Evolutionary conservation across 257 asterid species (phyloP), one percentile per base, ranked within the genome.

Genomic region (Striga asiatica): DNA sequence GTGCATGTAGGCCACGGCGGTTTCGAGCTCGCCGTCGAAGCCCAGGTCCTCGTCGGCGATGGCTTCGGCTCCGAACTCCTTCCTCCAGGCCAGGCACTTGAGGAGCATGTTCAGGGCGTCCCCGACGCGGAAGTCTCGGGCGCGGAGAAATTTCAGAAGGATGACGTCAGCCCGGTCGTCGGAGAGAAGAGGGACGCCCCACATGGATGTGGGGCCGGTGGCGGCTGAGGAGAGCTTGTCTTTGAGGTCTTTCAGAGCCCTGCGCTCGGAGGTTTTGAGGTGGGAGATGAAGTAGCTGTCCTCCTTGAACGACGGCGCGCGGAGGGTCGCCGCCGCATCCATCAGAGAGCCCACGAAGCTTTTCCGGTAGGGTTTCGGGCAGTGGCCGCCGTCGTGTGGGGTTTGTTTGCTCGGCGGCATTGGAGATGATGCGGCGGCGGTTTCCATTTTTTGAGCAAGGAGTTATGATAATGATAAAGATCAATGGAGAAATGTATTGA

Each of bases 11-110:
- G 97, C 95, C 24, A 88, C 95, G 2, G 69, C 74, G 0, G 86
- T 91, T 28, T 84, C 95, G 4, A 88, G 83, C 58, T 88, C 98
- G 66, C 84, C 79, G 66, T 88, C 79, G 32, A 91, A 79, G n/a
- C 89, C 97, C 58, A 83, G 43, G 0, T 78, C 94, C 64, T 88
- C 91, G 12, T 84, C 96, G 74, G 74, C 50, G 19, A 91, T 48
- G 58, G 8, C 64, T 63, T 88, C 97, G 51, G 93, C 83, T 13
- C 64, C 73, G 54, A 92, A 92, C 4, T 79, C 82, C 29, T 74
- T 73, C 28, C 97, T 70, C 98, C 98, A 92, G 2, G 59, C 28
- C 0, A 92, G 27, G 60, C 89, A 82, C 3, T 79, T 74, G 1
- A 66, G 35, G 38, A 91, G 70, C 98, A 91, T 91, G 35, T 41